Evolutionary conservation across 2,329 filamentous ascomycete species (phyloP), one percentile per base, ranked within the genome.

Genomic region (Colletotrichum liaoningense): DNA sequence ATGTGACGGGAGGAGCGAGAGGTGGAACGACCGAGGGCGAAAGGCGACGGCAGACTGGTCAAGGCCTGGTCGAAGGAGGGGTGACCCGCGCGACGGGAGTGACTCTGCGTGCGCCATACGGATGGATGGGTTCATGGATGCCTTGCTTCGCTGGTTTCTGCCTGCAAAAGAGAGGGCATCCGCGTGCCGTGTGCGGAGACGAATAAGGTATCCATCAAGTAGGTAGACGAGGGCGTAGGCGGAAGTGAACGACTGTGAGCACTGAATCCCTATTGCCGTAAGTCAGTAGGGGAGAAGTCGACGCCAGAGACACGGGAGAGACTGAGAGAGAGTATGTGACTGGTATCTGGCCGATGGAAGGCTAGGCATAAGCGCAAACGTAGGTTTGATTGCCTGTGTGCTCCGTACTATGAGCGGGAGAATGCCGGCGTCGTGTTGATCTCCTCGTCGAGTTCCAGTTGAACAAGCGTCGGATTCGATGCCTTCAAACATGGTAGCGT

Each of bases 1-100:
- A 69, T 69, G 52, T 63, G 69, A 72, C 65, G 70, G 70, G 70
- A 69, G 46, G 35, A 59, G 42, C 28, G 33, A 22, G 22, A 69
- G 26, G 59, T 38, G 46, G 66, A 58, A 62, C 46, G 24, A 35
- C 19, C 26, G 58, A 54, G 58, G 35, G 58, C 26, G 60, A 22
- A 42, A 42, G 49, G 22, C 54, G 63, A 65, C 26, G 35, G 59
- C 28, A 46, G 66, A 68, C 42, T 49, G 59, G 38, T n/a, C 38
- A 19, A 49, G 58, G 58, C 26, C 58, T 49, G 49, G 22, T 16
- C 58, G 35, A 38, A 55, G n/a, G 54, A 22, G 28, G n/a, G 67
- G 52, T 33, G 67, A 66, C 56, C 57, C 46, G 57, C 63, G 64
- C 35, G 35, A 57, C 49, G 49, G 63, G 54, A 46, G 22, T 22